Evolutionary conservation across 2,329 filamentous ascomycete species (phyloP), one percentile per base, ranked within the genome.

Genomic region (Cladophialophora chaetospira): DNA sequence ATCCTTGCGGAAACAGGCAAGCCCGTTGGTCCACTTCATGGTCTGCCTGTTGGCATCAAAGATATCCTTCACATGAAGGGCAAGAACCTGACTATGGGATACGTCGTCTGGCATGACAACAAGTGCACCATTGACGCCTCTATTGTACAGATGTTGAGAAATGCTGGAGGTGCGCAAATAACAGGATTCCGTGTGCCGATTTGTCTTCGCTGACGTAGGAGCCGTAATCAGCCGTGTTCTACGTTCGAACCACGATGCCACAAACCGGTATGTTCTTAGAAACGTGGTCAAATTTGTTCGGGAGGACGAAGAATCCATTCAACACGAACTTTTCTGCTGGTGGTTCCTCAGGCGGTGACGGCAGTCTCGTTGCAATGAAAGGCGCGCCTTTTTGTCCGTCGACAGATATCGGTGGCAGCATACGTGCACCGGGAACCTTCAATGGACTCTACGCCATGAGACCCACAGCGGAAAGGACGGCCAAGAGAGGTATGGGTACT

Each of bases 261-360:
- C 69, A 71, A 42, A 62, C 57, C 1, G 48, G 63, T 3, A 71
- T 71, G 70, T 61, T 66, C 38, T 61, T 70, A 4, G 69, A 72
- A 56, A 71, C 69, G 5, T 62, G 56, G 25, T 68, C 51, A 43
- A 69, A 69, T 44, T 63, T 71, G n/a, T 69, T 64, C 40, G 69
- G 70, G 5, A 29, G 44, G 8, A 84, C 82, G 0, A 71, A 77
- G 8, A 84, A 84, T 62, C 81, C 82, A 0, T 76, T 75, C 66
- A 83, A 84, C 66, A 72, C 69, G 1, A 72, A 69, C 1, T 67
- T 84, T n/a, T 79, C 79, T 0, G 65, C 75, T 17, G 82, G 82
- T 3, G 82, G 82, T 2, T 79, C 76, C 3, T 81, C 78, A 2
- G 82, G 82, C 31, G 82, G 82, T 40, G 82, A 85, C 67, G 81